Percentiles rank a stretch among this genome's conserved stretches.
phyloP scores from a whole-genome alignment of 202 grass and related monocot species.

The Saccharum hybrid region DNA sequence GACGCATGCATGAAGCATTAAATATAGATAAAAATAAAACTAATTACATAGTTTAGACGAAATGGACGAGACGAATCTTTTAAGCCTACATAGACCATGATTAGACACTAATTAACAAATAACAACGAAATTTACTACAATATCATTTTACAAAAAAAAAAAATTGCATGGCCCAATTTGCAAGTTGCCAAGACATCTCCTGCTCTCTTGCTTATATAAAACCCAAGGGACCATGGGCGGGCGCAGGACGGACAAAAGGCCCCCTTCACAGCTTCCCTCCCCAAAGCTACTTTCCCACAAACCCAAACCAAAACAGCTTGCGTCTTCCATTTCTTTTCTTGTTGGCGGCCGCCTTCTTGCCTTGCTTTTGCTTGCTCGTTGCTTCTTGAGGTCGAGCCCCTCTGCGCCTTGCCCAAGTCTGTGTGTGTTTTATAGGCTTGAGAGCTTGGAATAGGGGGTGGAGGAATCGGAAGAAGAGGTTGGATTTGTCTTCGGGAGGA shows the following conservation, averaged over 20 bases:
- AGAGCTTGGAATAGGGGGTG: slow-evolving; percentile 13
- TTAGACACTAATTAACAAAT: too few species aligned
- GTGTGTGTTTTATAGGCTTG: slow-evolving; percentile 25
- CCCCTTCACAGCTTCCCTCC: slow-evolving; percentile 21
- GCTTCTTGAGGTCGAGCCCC: slow-evolving; percentile 37
- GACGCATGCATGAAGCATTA: too few species aligned
- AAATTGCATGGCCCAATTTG: too few species aligned
- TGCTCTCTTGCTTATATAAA: too few species aligned
- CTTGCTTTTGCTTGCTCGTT: slow-evolving; percentile 37
- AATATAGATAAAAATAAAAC: too few species aligned
- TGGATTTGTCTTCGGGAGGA: slow-evolving; percentile 27
- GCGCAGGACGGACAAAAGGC: slow-evolving; percentile 51
- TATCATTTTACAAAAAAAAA: too few species aligned
- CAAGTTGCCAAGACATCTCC: slow-evolving; percentile 46
- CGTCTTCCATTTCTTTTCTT: slow-evolving; percentile 45
- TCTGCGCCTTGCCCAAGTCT: slow-evolving; percentile 48
- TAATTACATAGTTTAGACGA: too few species aligned
- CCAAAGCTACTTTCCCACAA: slow-evolving; percentile 45
- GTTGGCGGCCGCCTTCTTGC: slow-evolving; percentile 36
- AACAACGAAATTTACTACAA: too few species aligned
- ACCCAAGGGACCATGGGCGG: slow-evolving; percentile 39
- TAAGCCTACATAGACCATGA: too few species aligned
- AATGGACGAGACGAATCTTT: too few species aligned
- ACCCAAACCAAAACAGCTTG: slow-evolving; percentile 50
- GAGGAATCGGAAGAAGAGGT: slow-evolving; percentile 6